These are phyloP conservation scores for Pittosporum tobira DNA, from an alignment of 129 eudicot species.

Conservation along the genomic window DNA sequence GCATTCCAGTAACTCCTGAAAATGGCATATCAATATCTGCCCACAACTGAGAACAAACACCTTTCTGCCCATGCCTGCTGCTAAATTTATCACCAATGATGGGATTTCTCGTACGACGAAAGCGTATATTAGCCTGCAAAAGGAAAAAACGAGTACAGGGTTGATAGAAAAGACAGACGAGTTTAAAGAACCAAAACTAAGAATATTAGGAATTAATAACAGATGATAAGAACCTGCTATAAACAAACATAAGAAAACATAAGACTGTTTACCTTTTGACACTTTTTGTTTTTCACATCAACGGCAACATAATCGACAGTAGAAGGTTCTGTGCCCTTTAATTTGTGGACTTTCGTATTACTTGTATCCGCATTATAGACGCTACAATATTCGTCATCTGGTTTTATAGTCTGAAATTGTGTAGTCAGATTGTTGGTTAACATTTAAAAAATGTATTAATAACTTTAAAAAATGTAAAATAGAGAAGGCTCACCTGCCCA, in stretches of 20 bases:
- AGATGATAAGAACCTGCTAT: no score
- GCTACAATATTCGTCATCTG: slow-evolving; percentile 61
- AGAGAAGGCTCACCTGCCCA: slow-evolving; percentile 71
- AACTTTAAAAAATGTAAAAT: no score
- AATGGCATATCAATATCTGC: slow-evolving; percentile 90
- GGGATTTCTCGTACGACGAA: slow-evolving; percentile 76
- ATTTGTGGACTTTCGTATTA: slow-evolving; percentile 17
- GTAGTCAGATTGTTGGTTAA: slow-evolving; percentile 14
- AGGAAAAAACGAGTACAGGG: background rate
- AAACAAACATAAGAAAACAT: background rate
- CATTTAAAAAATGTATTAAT: no score
- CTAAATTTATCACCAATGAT: slow-evolving; percentile 92
- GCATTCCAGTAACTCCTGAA: slow-evolving; percentile 80
- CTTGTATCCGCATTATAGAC: slow-evolving; percentile 35
- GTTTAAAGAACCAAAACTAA: background rate
- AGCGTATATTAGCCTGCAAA: slow-evolving; percentile 83
- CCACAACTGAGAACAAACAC: slow-evolving; percentile 99
- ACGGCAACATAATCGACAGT: slow-evolving; percentile 77
- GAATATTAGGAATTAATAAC: background rate
- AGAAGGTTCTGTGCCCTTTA: slow-evolving; percentile 75
- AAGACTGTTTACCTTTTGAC: slow-evolving; percentile 49
- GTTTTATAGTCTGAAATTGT: slow-evolving; percentile 57
- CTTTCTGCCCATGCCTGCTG: slow-evolving; percentile 97
- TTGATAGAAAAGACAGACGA: background rate
- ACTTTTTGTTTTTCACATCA: slow-evolving; percentile 60